A percentile compares a stretch with the other conserved stretches of the same genome.
Evolutionary conservation across 78 protist genomes (phyloP).

Genomic region (Dictyostelium brefeldianum): DNA sequence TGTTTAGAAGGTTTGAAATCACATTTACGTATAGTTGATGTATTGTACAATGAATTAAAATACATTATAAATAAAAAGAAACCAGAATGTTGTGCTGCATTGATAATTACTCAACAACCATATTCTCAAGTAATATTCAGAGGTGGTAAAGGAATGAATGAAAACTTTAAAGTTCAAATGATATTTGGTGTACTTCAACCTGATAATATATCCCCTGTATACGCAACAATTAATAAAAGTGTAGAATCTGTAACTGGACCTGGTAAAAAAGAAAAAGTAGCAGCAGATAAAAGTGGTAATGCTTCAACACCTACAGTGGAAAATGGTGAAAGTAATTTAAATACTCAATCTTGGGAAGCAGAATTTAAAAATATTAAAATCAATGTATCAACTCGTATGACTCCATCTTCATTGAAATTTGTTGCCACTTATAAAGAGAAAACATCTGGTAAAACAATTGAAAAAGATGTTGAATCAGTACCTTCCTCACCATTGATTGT

Average conservation of each 20-base stretch:
- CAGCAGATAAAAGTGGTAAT: not conserved
- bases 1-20: constrained; percentile 62
- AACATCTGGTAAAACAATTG: not conserved
- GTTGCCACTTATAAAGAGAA: constrained; percentile 45
- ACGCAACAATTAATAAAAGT: constrained; percentile 42
- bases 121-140: constrained; percentile 62
- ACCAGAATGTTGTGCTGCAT: constrained; percentile 75
- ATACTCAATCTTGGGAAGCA: constrained; percentile 12
- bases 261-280: constrained; percentile 41
- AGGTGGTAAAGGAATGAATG: constrained; percentile 67
- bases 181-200: constrained; percentile 70
- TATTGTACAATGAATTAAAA: constrained; percentile 46
- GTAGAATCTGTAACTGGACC: not conserved
- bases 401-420: constrained; percentile 61
- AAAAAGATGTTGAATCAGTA: constrained; percentile 33
- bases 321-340: constrained; percentile 13
- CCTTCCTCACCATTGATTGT: constrained; percentile 71
- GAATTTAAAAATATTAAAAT: constrained; percentile 45
- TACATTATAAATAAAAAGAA: constrained; percentile 63
- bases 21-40: constrained; percentile 68
- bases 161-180: constrained; percentile 55
- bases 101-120: constrained; percentile 57
- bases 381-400: constrained; percentile 76
- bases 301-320: constrained; percentile 10
- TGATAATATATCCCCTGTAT: constrained; percentile 6